phyloP scores from a whole-genome alignment of 192 early-diverging fungal species.

The Entomortierella chlamydospora region DNA sequence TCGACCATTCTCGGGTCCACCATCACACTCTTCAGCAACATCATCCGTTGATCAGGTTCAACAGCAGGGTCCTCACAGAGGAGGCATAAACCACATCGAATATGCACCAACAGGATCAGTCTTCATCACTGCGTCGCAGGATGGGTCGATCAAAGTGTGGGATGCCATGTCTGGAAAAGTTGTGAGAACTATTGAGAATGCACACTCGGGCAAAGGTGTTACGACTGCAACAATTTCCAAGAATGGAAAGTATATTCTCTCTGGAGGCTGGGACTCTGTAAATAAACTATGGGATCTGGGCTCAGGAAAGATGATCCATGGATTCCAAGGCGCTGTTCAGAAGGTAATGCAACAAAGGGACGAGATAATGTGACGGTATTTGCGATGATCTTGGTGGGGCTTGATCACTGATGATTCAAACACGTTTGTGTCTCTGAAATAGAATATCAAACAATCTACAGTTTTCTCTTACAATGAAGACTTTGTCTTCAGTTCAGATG shows the following conservation, averaged over 20 bases:
- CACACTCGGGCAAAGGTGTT: slow-evolving; percentile 81
- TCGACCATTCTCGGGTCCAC: slow-evolving; percentile 61
- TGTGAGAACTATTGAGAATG: slow-evolving; percentile 78
- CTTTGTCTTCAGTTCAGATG: slow-evolving; percentile 77
- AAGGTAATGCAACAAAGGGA: too few relatives aligned
- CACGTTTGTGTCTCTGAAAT: neutral
- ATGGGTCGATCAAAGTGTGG: slow-evolving; percentile 91
- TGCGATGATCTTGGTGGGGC: too few relatives aligned
- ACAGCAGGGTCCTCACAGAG: slow-evolving; percentile 42
- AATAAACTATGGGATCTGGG: slow-evolving; percentile 87
- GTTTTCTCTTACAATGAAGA: slow-evolving; percentile 78
- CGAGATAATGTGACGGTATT: too few relatives aligned
- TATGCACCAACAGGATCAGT: slow-evolving; percentile 77
- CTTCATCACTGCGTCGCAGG: slow-evolving; percentile 82
- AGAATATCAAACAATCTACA: slow-evolving; percentile 53
- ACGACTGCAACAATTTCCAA: slow-evolving; percentile 81
- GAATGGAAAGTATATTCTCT: slow-evolving; percentile 80
- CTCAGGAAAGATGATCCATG: slow-evolving; percentile 75
- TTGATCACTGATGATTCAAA: neutral
- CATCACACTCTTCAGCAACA: slow-evolving; percentile 15
- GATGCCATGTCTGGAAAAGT: slow-evolving; percentile 83
- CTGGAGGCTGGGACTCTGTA: slow-evolving; percentile 81
- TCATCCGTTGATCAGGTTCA: slow-evolving; percentile 9
- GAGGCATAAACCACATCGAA: slow-evolving; percentile 69
- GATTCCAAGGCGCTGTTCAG: slow-evolving; percentile 76